Evolutionary conservation across 1,139 yeast genomes (phyloP).

Genomic region (Saccharomyces hybrid): DNA sequence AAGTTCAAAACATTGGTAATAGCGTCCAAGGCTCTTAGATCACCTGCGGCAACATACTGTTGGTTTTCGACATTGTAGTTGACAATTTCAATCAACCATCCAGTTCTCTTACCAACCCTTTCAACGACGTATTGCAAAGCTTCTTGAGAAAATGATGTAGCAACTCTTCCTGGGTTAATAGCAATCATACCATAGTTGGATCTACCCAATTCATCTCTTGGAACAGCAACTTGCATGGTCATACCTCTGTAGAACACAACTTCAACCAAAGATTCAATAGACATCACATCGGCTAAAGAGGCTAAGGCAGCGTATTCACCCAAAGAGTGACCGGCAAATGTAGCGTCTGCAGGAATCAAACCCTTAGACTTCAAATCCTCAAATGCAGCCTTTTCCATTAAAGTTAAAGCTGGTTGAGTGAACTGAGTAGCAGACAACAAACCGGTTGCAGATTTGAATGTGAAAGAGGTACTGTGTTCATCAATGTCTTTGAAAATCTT

Average conservation of each 20-base stretch:
- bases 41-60: conserved; percentile 98
- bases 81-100: conserved; percentile 95
- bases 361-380: conserved; percentile 97
- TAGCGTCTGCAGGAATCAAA: conserved; percentile 83
- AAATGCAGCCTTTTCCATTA: conserved; percentile 98
- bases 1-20: conserved; percentile 89
- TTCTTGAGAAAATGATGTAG: conserved; percentile 81
- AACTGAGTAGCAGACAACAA: conserved; percentile 96
- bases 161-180: conserved; percentile 90
- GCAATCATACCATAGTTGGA: conserved; percentile 99
- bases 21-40: conserved; percentile 87
- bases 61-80: conserved; percentile 97
- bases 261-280: conserved; percentile 94
- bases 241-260: conserved; percentile 99
- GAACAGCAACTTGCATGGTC: conserved; percentile 99
- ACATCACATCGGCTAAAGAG: conserved; percentile 97
- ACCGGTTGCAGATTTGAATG: conserved; percentile 91
- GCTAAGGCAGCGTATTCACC: conserved; percentile 98
- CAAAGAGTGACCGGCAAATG: conserved; percentile 98
- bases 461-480: conserved; percentile 71
- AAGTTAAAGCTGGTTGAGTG: conserved; percentile 97
- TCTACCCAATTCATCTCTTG: conserved; percentile 90
- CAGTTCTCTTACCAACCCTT: conserved; percentile 72
- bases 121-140: conserved; percentile 94
- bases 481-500: conserved; percentile 91